phyloP scores from a whole-genome alignment of 2,329 filamentous ascomycete genomes.

The Pseudocercospora cruenta region DNA sequence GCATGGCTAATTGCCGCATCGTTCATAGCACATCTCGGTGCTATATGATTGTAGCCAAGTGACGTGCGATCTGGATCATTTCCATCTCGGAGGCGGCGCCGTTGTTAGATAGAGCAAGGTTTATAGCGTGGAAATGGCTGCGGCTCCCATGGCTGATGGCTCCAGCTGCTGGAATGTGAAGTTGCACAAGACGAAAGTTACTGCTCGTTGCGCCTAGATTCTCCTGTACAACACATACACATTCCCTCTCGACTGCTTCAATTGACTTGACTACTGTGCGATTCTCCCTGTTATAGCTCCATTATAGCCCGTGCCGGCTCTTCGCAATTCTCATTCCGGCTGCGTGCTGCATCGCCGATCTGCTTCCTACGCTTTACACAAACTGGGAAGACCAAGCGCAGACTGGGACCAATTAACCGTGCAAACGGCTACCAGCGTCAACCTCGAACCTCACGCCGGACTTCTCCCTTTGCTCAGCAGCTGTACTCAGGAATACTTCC shows the following conservation, averaged over 20 bases:
- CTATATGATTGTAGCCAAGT: not conserved
- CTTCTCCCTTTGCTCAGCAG: not conserved
- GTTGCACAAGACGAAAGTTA: not conserved
- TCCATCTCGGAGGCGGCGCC: not conserved
- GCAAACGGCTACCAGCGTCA: constrained; percentile 2
- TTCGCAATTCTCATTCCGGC: not conserved
- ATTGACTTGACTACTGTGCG: not conserved
- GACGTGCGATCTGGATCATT: not conserved
- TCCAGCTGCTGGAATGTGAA: not conserved
- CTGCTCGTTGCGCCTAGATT: not conserved
- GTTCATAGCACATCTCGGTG: not conserved
- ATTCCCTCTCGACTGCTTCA: not conserved
- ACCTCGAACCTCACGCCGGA: constrained; percentile 1
- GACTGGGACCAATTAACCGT: not conserved
- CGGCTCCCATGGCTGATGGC: too few species aligned
- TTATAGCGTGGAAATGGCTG: not conserved
- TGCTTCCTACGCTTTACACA: not conserved
- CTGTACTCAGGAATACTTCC: constrained; percentile 2
- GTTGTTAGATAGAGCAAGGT: not conserved
- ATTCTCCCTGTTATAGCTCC: constrained; percentile 2
- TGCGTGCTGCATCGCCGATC: not conserved
- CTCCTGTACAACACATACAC: not conserved
- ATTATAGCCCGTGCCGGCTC: constrained; percentile 1
- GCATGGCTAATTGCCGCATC: not conserved
- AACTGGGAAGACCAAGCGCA: not conserved